Evolutionary conservation across 306 rosid genomes (phyloP).

Genomic region (Castanea sativa): DNA sequence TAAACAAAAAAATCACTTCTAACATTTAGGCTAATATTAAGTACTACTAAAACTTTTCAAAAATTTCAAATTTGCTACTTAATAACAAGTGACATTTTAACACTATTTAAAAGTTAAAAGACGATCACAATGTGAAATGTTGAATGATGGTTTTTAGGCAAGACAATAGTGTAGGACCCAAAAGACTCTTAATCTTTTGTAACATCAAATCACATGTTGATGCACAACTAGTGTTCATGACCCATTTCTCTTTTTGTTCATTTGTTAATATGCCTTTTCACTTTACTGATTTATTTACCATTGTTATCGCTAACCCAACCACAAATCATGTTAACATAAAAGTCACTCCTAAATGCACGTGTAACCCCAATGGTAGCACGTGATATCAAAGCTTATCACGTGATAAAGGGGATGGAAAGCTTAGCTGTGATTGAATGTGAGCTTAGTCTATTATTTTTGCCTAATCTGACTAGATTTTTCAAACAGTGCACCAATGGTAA

Average conservation of each 20-base stretch:
- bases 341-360: conserved; percentile 11
- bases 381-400: conserved; percentile 4
- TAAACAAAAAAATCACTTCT: too few species aligned
- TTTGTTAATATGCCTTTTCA: not conserved
- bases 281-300: too few species aligned
- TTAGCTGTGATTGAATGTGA: not conserved
- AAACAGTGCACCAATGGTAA: not conserved
- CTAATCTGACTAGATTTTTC: not conserved
- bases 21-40: too few species aligned
- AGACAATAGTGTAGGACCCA: not conserved
- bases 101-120: too few species aligned
- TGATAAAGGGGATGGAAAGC: not conserved
- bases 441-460: not conserved
- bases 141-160: too few species aligned
- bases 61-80: too few species aligned
- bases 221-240: too few species aligned
- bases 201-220: conserved; percentile 2
- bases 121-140: too few species aligned
- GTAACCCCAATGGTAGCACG: not conserved
- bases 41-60: too few species aligned
- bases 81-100: too few species aligned
- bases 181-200: not conserved
- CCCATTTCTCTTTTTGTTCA: not conserved
- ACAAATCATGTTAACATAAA: too few species aligned
- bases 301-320: too few species aligned